Base-by-base conservation (phyloP, 2,329 filamentous ascomycete genomes). In the Nemania diffusa region DNA sequence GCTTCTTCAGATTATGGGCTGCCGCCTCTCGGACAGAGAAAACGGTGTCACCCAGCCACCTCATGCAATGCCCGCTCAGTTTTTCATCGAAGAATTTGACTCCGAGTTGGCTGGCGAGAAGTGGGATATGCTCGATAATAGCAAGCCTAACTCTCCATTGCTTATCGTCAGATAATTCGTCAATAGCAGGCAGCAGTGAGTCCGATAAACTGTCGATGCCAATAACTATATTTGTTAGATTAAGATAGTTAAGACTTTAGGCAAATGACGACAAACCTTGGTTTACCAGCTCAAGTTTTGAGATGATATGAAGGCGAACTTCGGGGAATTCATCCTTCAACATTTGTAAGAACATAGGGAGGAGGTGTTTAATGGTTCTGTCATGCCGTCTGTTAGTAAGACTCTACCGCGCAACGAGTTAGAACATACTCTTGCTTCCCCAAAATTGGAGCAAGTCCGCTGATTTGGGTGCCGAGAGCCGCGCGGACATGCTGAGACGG, bases 291-390 rank as follows among this genome's bases (percentile, higher is more conserved):
- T 99, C 97, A 62, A 99, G 90, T 83, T 99, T 99, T n/a, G 96
- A 98, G 77, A 99, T 99, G 80, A 99, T 99, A 83, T 99, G 97
- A 67, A 99, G 89, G 70, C 96, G 92, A 58, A 99, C 96, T 79
- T 99, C 96, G 24, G 96, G 96, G 81, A 97, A 98, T 78, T 99
- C 96, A 76, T 99, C 96, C 87, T 98, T 99, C 75, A 99, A 90
- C 96, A 99, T 99, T 80, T 97, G 93, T 61, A 99, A 87, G 82
- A 99, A 98, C 95, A 99, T 99, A 61, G 96, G 96, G 51, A 99
- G 88, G 51, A 99, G 89, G 79, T 99, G 96, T 74, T 96, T 91
- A 73, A 97, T 98, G 32, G 96, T 99, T 81, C 93, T 96, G 72
- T n/a, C 2, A 57, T 53, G 44, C 34, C 20, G 70, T 57, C 67